A percentile compares a stretch with the other conserved stretches of the same genome.
Conservation (phyloP, 1,284 basidiomycete species). For the Heterobasidion parviporum region DNA sequence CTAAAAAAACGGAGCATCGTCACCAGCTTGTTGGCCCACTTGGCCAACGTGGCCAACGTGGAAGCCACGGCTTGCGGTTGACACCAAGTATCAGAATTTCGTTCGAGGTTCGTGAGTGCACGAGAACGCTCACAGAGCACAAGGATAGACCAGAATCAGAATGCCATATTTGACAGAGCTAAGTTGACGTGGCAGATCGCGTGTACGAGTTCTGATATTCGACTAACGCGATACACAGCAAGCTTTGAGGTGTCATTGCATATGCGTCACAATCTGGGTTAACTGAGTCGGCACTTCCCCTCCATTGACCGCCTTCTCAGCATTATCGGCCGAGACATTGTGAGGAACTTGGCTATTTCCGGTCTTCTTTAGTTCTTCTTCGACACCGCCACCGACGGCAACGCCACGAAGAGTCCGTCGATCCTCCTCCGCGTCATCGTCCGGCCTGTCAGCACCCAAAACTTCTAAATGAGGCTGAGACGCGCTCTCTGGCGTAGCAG, state of each 20-base stretch:
- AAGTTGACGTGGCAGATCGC: no score
- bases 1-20: no score
- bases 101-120: no score
- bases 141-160: no score
- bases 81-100: no score
- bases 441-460: not conserved
- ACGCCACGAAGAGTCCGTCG: constrained; percentile 1
- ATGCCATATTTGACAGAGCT: no score
- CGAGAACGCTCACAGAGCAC: no score
- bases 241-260: not conserved
- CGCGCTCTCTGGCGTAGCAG: not conserved
- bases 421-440: constrained; percentile 3
- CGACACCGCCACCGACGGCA: not conserved
- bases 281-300: not conserved
- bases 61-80: no score
- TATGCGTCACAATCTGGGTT: not conserved
- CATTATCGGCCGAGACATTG: not conserved
- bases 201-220: no score
- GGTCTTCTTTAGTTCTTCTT: constrained; percentile 18
- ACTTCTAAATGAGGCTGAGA: not conserved
- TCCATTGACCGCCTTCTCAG: not conserved
- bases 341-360: not conserved
- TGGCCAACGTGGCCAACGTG: no score
- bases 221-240: not conserved
- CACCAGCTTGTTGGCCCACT: no score